These are phyloP conservation scores for Ceratocystiopsis minuta DNA, from an alignment of 2,329 filamentous ascomycete genomes.

Conservation along the genomic window DNA sequence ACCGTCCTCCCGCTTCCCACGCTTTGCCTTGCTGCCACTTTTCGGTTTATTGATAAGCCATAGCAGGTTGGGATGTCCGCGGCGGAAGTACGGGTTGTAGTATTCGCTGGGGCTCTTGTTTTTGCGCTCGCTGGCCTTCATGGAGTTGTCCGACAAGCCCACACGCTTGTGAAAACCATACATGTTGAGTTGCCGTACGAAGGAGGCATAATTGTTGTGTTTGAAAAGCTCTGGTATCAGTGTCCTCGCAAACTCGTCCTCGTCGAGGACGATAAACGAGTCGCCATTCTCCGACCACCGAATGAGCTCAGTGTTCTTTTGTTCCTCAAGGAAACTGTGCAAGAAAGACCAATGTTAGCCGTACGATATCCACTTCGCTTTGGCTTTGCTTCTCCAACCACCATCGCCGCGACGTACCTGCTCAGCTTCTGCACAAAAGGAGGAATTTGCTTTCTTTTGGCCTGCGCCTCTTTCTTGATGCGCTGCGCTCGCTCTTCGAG, in stretches of 20 bases:
- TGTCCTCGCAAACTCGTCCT: constrained; percentile 95
- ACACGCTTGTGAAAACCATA: constrained; percentile 82
- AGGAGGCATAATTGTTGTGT: constrained; percentile 95
- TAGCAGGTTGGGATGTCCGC: constrained; percentile 76
- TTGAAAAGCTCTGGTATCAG: constrained; percentile 97
- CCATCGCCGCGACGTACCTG: constrained; percentile 54
- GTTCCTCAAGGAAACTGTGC: constrained; percentile 73
- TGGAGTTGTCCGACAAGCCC: constrained; percentile 85
- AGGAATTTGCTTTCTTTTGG: constrained; percentile 87
- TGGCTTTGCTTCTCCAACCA: neutral
- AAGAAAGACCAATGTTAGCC: constrained; percentile 10
- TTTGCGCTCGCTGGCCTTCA: constrained; percentile 92
- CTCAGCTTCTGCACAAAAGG: constrained; percentile 96
- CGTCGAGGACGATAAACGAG: constrained; percentile 90
- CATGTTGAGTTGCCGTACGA: constrained; percentile 51
- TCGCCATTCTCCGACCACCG: constrained; percentile 94
- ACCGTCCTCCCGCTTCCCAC: constrained; percentile 41
- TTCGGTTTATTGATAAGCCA: constrained; percentile 97
- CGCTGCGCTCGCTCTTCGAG: constrained; percentile 63
- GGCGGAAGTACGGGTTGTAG: constrained; percentile 88
- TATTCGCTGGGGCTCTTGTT: constrained; percentile 98
- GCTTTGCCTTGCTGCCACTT: constrained; percentile 42
- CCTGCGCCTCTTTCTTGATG: constrained; percentile 73
- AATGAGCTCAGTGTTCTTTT: constrained; percentile 85
- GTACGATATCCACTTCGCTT: neutral